Evolutionary conservation across 352 stramenopile species (phyloP).

Genomic region (Thalassiosira exigua): DNA sequence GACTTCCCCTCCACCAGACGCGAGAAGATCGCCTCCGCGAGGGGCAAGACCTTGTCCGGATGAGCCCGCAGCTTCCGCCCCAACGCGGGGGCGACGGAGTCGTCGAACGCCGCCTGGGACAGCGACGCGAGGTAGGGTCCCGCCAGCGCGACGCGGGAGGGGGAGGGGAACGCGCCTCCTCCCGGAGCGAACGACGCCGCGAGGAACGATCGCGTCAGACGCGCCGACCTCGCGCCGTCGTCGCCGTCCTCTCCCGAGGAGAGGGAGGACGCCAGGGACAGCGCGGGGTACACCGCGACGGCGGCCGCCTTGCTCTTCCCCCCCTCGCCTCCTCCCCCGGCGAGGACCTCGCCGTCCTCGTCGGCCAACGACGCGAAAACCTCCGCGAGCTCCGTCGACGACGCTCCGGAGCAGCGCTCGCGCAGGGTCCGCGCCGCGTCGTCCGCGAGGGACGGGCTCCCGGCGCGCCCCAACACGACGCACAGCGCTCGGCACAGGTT

Average conservation of each 20-base stretch:
- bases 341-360: slow-evolving; percentile 8
- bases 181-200: not conserved
- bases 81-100: slow-evolving; percentile 47
- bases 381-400: not conserved
- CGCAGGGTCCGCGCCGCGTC: not conserved
- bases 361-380: not conserved
- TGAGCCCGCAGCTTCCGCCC: slow-evolving; percentile 64
- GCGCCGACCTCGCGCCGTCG: no score
- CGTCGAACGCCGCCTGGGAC: slow-evolving; percentile 24
- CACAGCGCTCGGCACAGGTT: slow-evolving; percentile 36
- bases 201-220: not conserved
- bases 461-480: slow-evolving; percentile 17
- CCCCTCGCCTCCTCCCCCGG: not conserved
- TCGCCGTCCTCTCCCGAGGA: not conserved
- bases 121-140: slow-evolving; percentile 4
- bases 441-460: slow-evolving; percentile 5
- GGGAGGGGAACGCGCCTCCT: slow-evolving; percentile 18
- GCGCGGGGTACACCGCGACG: not conserved
- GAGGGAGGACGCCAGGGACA: slow-evolving; percentile 22
- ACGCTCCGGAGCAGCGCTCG: not conserved
- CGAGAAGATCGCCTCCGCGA: slow-evolving; percentile 35
- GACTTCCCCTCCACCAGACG: not conserved
- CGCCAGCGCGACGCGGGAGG: slow-evolving; percentile 28
- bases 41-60: slow-evolving; percentile 58
- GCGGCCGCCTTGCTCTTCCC: not conserved